phyloP scores from a whole-genome alignment of 2,329 filamentous ascomycete genomes.

The Trichoderma brevicompactum region DNA sequence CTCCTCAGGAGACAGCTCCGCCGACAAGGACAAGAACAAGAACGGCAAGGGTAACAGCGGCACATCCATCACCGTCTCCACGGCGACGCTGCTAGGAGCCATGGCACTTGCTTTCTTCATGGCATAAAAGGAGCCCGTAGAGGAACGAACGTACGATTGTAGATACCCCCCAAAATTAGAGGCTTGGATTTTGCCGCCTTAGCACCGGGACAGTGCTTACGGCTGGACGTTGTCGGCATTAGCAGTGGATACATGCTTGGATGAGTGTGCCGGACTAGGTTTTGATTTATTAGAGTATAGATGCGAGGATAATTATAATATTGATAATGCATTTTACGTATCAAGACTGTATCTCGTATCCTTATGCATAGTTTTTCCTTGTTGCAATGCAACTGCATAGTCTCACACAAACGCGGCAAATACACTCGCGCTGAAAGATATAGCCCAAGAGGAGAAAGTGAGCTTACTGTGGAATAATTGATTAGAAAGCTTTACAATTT shows the following conservation, averaged over 20 bases:
- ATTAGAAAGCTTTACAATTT: too few relatives aligned
- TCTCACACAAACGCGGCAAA: too few relatives aligned
- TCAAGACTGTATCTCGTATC: too few relatives aligned
- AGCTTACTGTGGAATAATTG: too few relatives aligned
- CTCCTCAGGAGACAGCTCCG: too few relatives aligned
- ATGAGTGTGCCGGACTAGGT: background rate
- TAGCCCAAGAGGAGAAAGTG: too few relatives aligned
- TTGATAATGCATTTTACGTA: background rate
- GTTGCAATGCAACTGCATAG: too few relatives aligned
- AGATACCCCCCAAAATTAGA: background rate
- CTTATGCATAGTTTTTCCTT: too few relatives aligned
- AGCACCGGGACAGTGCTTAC: slow-evolving; percentile 5
- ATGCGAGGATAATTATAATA: background rate
- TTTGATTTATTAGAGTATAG: background rate
- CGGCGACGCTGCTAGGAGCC: background rate
- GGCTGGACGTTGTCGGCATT: slow-evolving; percentile 8
- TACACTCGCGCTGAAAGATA: too few relatives aligned
- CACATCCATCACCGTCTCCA: slow-evolving; percentile 6
- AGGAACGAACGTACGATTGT: background rate
- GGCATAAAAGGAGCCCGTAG: background rate
- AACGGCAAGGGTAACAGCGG: slow-evolving; percentile 11
- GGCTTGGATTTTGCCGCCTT: background rate
- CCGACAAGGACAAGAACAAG: background rate
- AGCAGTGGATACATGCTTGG: slow-evolving; percentile 1
- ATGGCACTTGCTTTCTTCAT: slow-evolving; percentile 20